Evolutionary conservation across 1,284 basidiomycete species (phyloP), one percentile per base, ranked within the genome.

Genomic region (Leccinum solheimii): DNA sequence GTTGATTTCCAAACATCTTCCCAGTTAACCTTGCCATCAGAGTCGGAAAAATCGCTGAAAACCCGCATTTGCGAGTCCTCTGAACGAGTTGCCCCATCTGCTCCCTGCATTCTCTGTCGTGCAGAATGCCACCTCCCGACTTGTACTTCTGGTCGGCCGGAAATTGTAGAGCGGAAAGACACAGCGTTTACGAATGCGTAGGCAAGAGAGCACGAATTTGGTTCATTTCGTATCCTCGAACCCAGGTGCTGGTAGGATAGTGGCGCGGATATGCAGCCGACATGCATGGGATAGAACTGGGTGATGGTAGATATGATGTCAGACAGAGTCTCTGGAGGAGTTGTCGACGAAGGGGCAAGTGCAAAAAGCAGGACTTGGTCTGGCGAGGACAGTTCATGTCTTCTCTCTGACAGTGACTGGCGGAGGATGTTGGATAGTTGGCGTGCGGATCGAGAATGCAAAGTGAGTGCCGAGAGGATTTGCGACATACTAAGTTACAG

Each of bases 111-210:
- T 51, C 26, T 71, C 59, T 62, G 64, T 59, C 79, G 72, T 55
- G 83, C 80, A 21, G 86, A 79, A 68, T 87, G 84, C 86, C 86
- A 86, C 51, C 87, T 78, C 23, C 90, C 90, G 7, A 91, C 88
- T 65, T 88, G 85, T 2, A 80, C 73, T n/a, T 81, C 76, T 27
- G 75, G 73, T 51, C 76, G 76, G 9, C 90, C 88, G 0, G 82
- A 80, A 56, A 91, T 82, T 0, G 78, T 80, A 5, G 88, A 90
- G 21, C 81, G 78, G 65, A 90, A 90, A 0, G 80, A 74, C 1
- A 78, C 74, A 0, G 75, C 70, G 49, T 83, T 77, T 34, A 73
- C 62, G 21, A 67, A 86, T 80, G 53, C 82, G 62, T 48, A 82
- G 79, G 45, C 70, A 21, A 89, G 68, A 21, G 86, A 84, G 64